Evolutionary conservation across 2,329 filamentous ascomycete species (phyloP), one percentile per base, ranked within the genome.

Genomic region (Beauveria bassiana): DNA sequence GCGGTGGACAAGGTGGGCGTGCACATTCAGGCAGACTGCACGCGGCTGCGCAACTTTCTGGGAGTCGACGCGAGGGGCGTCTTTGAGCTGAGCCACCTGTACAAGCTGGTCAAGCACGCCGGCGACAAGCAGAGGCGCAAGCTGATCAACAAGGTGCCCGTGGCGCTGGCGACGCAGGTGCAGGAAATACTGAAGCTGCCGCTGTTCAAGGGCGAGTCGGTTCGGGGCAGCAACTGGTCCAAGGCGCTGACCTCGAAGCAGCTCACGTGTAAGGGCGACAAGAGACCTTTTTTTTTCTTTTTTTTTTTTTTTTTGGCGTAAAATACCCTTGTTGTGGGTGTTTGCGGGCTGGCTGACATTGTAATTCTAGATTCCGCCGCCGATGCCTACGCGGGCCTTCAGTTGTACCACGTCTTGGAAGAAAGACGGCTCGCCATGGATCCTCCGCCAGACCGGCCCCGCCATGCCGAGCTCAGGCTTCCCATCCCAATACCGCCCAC

Each of bases 51-150:
- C 31, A 88, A 83, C n/a, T 84, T 78, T 64, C 79, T 96, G 3
- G 77, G 75, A 0, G 79, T 96, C 28, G 71, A 88, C 0, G 78
- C 86, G 1, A 81, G 78, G 55, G 89, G 89, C 0, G 76, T 90
- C 4, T 84, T 96, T 64, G 93, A 97, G 74, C 79, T 96, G 8
- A 93, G 89, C 70, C 89, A 96, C 70, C 75, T 96, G 26, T 88
- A 93, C 73, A 90, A 85, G 66, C 76, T 96, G 12, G 83, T 96
- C 65, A 91, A 86, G 64, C 87, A 85, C 69, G 85, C 83, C 0
- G 73, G 77, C 26, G 72, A 72, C 59, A 75, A 77, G 6, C 61
- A 64, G 55, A 75, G 84, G 43, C 80, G 77, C 5, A 71, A 78
- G 3, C 71, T 80, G 18, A 84, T 93, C 69, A 89, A 90, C 72